Conservation (phyloP, 768 basidiomycete genomes). For the Mycena vitilis region DNA sequence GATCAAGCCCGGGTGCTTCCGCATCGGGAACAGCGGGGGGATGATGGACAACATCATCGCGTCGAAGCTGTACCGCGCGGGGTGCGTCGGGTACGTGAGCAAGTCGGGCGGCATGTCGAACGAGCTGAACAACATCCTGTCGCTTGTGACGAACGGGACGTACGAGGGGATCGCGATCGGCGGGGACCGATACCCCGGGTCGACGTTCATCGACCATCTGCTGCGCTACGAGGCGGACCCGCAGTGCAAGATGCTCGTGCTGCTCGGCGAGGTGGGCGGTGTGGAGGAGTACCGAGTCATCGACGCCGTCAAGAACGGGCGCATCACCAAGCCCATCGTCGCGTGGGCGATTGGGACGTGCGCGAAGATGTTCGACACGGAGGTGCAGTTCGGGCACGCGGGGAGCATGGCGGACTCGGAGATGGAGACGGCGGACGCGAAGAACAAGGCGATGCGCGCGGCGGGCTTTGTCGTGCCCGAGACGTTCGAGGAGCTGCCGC, state of each 20-base stretch:
- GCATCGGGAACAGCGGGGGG: constrained; percentile 99
- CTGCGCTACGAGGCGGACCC: constrained; percentile 97
- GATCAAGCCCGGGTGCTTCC: constrained; percentile 99
- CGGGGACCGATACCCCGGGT: constrained; percentile 98
- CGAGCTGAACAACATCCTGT: constrained; percentile 99
- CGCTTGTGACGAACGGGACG: constrained; percentile 94
- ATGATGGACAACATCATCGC: constrained; percentile 99
- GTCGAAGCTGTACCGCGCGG: constrained; percentile 97
- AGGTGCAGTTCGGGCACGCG: constrained; percentile 99
- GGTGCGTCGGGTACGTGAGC: constrained; percentile 98
- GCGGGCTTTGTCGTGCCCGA: constrained; percentile 98
- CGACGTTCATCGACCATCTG: constrained; percentile 99
- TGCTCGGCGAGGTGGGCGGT: constrained; percentile 98
- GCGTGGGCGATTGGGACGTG: constrained; percentile 99
- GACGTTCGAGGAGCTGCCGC: constrained; percentile 96
- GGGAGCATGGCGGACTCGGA: constrained; percentile 99
- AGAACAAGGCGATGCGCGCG: constrained; percentile 94
- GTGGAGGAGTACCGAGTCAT: constrained; percentile 99
- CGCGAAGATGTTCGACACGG: constrained; percentile 99
- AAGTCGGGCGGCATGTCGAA: constrained; percentile 99
- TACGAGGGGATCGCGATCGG: constrained; percentile 99
- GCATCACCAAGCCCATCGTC: constrained; percentile 98
- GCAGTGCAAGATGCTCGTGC: constrained; percentile 98
- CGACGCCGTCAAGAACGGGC: constrained; percentile 92
- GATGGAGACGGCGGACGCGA: constrained; percentile 96